Percentiles rank a stretch among this genome's conserved stretches.
These are phyloP conservation scores for Torulaspora maleeae DNA, from an alignment of 805 yeast genomes.

Conservation along the genomic window DNA sequence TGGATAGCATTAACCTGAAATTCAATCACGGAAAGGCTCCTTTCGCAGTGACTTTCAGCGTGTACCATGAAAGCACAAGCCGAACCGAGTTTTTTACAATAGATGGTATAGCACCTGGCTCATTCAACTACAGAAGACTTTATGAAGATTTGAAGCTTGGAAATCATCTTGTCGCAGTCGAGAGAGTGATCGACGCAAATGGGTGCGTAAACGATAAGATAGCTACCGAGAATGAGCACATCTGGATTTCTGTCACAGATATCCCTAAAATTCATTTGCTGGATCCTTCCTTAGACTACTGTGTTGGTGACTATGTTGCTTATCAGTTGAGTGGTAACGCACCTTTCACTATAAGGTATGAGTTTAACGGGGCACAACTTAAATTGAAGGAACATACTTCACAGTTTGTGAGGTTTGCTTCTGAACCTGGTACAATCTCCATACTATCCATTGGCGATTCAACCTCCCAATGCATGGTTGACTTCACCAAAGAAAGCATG, in stretches of 20 bases:
- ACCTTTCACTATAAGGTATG: conserved; percentile 72
- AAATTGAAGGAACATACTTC: conserved; percentile 49
- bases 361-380: conserved; percentile 59
- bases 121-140: conserved; percentile 40
- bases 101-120: conserved; percentile 38
- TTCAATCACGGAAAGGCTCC: conserved; percentile 56
- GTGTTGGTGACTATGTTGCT: conserved; percentile 89
- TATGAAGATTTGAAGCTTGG: conserved; percentile 62
- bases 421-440: conserved; percentile 71
- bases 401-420: conserved; percentile 64
- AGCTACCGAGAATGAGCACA: conserved; percentile 35
- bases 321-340: conserved; percentile 73
- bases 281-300: conserved; percentile 48
- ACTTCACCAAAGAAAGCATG: conserved; percentile 43
- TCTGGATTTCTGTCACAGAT: conserved; percentile 62
- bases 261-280: conserved; percentile 60
- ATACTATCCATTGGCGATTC: conserved; percentile 71
- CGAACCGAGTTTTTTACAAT: conserved; percentile 45
- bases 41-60: conserved; percentile 50
- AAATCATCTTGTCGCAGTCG: conserved; percentile 56
- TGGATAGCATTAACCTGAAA: conserved; percentile 52
- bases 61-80: conserved; percentile 59
- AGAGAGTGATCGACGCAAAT: conserved; percentile 56
- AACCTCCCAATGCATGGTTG: conserved; percentile 64
- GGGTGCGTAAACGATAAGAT: conserved; percentile 58